These are phyloP conservation scores for Dichomitus squalens DNA, from an alignment of 1,284 basidiomycete genomes.

Conservation along the genomic window DNA sequence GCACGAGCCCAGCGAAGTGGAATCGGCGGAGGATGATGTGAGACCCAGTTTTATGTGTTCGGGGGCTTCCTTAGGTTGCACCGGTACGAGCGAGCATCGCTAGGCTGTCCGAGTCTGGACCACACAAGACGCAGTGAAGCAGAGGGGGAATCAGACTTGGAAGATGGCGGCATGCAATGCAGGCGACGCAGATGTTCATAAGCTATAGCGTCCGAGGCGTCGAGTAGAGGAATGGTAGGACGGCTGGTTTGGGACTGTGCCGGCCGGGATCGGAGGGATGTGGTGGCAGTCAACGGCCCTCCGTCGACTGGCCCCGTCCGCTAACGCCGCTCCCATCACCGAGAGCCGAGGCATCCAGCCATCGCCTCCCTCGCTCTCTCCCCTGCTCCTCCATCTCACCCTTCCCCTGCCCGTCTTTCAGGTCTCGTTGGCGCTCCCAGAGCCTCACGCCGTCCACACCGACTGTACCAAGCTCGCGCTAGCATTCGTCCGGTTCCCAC, in stretches of 20 bases:
- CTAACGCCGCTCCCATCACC: too few relatives aligned
- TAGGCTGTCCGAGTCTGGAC: too few relatives aligned
- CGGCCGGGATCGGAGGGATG: too few relatives aligned
- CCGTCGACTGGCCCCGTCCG: too few relatives aligned
- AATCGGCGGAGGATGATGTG: constrained; percentile 2
- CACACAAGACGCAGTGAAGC: background rate
- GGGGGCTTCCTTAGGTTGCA: background rate
- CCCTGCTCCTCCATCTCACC: constrained; percentile 22
- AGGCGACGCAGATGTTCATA: too few relatives aligned
- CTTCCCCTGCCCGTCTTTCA: constrained; percentile 13
- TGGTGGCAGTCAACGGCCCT: too few relatives aligned
- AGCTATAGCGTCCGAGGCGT: background rate
- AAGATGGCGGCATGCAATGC: background rate
- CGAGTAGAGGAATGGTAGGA: constrained; percentile 9
- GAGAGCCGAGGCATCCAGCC: too few relatives aligned
- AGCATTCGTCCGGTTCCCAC: constrained; percentile 26
- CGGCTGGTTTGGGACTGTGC: background rate
- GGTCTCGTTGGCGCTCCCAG: constrained; percentile 9
- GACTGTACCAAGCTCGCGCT: constrained; percentile 15
- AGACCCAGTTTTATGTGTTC: background rate
- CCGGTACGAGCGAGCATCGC: background rate
- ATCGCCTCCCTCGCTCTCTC: constrained; percentile 25
- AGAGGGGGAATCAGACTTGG: background rate
- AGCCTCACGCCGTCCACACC: constrained; percentile 8
- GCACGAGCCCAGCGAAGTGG: background rate